A percentile compares a stretch with the other conserved stretches of the same genome.
Conservation (phyloP, 2,329 filamentous ascomycete species). For the Furcasterigmium furcatum region DNA sequence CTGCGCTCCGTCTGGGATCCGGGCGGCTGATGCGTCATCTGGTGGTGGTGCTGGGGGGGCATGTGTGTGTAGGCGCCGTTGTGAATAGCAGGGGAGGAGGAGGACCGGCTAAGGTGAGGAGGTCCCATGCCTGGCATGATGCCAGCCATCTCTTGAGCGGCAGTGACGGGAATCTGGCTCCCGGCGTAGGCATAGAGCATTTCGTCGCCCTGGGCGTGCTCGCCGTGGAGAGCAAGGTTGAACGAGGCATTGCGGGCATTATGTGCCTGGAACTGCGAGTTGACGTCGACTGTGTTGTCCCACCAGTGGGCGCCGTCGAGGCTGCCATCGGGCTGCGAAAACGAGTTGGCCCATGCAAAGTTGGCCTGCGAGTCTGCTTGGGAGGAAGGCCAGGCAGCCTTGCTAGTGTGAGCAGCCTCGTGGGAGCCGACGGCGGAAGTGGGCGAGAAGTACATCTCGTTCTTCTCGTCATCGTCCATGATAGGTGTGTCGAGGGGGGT, state of each 20-base stretch:
- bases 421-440: conserved; percentile 10
- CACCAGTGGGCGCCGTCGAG: conserved; percentile 22
- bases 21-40: background rate
- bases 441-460: conserved; percentile 21
- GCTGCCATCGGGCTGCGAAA: conserved; percentile 5
- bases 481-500: conserved; percentile 36
- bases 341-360: conserved; percentile 12
- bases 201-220: conserved; percentile 25
- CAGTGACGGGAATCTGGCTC: conserved; percentile 17
- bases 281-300: conserved; percentile 26
- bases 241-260: conserved; percentile 27
- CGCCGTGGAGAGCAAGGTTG: conserved; percentile 36
- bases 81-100: conserved; percentile 31
- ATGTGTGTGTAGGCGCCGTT: conserved; percentile 27
- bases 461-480: conserved; percentile 20
- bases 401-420: conserved; percentile 14
- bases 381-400: conserved; percentile 17
- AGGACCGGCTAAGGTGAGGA: conserved; percentile 16
- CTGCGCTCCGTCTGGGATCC: conserved; percentile 26
- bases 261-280: conserved; percentile 24
- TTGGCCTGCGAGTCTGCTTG: conserved; percentile 7
- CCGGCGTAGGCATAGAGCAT: conserved; percentile 30
- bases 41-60: conserved; percentile 23
- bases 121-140: conserved; percentile 55
- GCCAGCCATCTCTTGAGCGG: conserved; percentile 26